Evolutionary conservation across 2,329 filamentous ascomycete genomes (phyloP), one percentile per base, ranked within the genome.

Genomic region (Ceratocystis alfenasii): DNA sequence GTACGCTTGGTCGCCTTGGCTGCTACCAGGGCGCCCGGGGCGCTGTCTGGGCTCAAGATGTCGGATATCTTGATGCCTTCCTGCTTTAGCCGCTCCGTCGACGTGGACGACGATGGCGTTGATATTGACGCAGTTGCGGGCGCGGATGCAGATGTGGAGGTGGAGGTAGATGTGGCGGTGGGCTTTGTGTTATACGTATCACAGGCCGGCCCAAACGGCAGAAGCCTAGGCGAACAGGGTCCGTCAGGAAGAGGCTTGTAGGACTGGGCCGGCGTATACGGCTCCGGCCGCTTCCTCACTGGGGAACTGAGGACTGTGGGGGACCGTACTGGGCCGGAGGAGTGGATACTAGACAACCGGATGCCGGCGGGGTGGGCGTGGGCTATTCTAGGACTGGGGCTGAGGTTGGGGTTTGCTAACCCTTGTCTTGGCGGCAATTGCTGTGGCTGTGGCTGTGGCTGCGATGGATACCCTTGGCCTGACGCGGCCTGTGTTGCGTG

Each of bases 51-150:
- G 67, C 67, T 68, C n/a, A 71, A 63, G 7, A 71, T 66, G 22
- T 69, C 66, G 33, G 69, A 66, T 15, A 71, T 70, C 62, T 70
- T 70, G 60, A 71, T 66, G 20, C 69, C 67, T 33, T 70, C 68
- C 7, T 67, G 17, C 65, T 69, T 68, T 25, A 41, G n/a, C 22
- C 17, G 12, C 28, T 41, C 48, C 20, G 46, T 33, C 15, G 36
- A 48, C 8, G 20, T 30, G 33, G 33, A 36, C 20, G 45, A 15
- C 12, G 15, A 17, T 2, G 61, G 10, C 8, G 28, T 30, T 10
- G 61, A 25, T 50, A 10, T 36, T 36, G 33, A 36, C 33, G 33
- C 33, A 36, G 33, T 10, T 7, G 33, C 33, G 1, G 33, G 8
- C 10, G 33, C 33, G 33, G 33, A 3, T 36, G 33, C 33, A 36